These are phyloP conservation scores for Ascobolus immersus DNA, from an alignment of 495 filamentous ascomycete species.

Conservation along the genomic window DNA sequence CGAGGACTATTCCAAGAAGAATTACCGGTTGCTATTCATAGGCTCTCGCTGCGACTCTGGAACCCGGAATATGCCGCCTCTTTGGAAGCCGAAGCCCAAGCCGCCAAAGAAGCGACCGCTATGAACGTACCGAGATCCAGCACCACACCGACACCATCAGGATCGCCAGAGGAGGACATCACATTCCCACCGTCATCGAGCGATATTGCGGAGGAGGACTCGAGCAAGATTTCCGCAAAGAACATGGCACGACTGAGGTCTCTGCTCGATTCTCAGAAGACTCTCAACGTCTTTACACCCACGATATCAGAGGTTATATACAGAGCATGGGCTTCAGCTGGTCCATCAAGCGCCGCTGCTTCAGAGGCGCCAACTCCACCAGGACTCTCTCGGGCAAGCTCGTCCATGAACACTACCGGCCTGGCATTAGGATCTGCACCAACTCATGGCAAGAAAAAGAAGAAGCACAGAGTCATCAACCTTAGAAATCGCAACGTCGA, in stretches of 20 bases:
- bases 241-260: conserved; percentile 53
- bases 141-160: no score
- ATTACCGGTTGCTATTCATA: conserved; percentile 77
- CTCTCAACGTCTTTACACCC: conserved; percentile 63
- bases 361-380: conserved; percentile 25
- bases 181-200: conserved; percentile 18
- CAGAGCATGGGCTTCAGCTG: conserved; percentile 58
- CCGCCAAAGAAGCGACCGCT: conserved; percentile 3
- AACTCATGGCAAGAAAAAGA: no score
- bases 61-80: conserved; percentile 49
- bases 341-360: conserved; percentile 32
- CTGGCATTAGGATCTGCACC: no score
- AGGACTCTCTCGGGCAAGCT: background rate
- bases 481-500: no score
- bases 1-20: conserved; percentile 87
- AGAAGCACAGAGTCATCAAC: conserved; percentile 80
- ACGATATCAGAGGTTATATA: conserved; percentile 57
- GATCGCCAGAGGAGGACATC: conserved; percentile 19
- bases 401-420: no score
- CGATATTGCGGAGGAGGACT: conserved; percentile 32
- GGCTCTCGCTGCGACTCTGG: conserved; percentile 63
- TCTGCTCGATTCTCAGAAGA: conserved; percentile 40
- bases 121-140: conserved; percentile 9
- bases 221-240: conserved; percentile 50
- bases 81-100: conserved; percentile 24